Evolutionary conservation across 371 early-diverging fungal genomes (phyloP).

Genomic region (Lichtheimia hyalospora): DNA sequence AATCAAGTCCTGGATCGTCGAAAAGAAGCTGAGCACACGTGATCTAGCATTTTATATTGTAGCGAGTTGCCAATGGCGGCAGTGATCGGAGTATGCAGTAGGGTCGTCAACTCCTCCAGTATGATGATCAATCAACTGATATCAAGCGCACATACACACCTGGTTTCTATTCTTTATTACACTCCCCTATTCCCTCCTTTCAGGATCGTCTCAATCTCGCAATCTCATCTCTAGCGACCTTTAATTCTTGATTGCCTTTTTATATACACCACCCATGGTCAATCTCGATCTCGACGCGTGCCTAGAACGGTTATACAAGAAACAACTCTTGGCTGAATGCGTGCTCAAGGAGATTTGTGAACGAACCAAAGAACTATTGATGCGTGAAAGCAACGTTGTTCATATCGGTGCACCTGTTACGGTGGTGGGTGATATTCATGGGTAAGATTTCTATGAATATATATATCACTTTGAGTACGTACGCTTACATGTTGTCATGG

Average conservation of each 20-base stretch:
- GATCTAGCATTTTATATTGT: too few relatives aligned
- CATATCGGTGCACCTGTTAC: conserved; percentile 88
- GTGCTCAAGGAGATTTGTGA: conserved; percentile 89
- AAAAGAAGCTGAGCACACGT: background rate
- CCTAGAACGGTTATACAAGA: conserved; percentile 68
- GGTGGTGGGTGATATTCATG: conserved; percentile 96
- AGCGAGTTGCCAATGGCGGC: too few relatives aligned
- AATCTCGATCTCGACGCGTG: conserved; percentile 73
- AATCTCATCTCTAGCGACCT: too few relatives aligned
- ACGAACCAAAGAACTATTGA: conserved; percentile 82
- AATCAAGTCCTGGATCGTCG: too few relatives aligned
- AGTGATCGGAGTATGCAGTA: too few relatives aligned
- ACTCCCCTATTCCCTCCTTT: too few relatives aligned
- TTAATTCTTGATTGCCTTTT: too few relatives aligned
- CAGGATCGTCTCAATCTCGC: too few relatives aligned
- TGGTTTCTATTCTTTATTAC: too few relatives aligned
- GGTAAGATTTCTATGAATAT: conserved; percentile 47
- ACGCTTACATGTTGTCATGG: background rate
- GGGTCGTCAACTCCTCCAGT: too few relatives aligned
- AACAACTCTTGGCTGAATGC: conserved; percentile 82
- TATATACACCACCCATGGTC: conserved; percentile 24
- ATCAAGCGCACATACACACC: too few relatives aligned
- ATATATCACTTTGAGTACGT: background rate
- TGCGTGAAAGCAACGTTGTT: conserved; percentile 90
- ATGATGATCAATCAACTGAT: too few relatives aligned